Conservation (phyloP, 2,329 filamentous ascomycete genomes). For the Thelonectria olida region DNA sequence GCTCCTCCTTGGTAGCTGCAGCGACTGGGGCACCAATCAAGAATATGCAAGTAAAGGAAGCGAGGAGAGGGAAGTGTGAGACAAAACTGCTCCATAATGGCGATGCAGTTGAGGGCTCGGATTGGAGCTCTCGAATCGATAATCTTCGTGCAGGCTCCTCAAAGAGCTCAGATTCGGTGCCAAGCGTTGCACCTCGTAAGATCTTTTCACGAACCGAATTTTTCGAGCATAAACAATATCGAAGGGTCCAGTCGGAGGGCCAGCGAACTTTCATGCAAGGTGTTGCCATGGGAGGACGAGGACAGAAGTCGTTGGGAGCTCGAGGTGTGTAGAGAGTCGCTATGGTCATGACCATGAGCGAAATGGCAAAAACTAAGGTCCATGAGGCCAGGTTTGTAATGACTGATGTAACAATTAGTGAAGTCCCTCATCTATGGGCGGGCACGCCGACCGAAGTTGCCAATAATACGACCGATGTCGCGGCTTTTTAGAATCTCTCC, state of each 20-base stretch:
- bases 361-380: slow-evolving; percentile 42
- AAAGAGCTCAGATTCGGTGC: slow-evolving; percentile 1
- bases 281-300: not conserved
- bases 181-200: not conserved
- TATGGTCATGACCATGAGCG: slow-evolving; percentile 31
- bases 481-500: slow-evolving; percentile 42
- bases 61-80: slow-evolving; percentile 41
- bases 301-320: slow-evolving; percentile 17
- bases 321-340: slow-evolving; percentile 13
- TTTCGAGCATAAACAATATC: slow-evolving; percentile 3
- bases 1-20: slow-evolving; percentile 42
- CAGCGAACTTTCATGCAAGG: slow-evolving; percentile 28
- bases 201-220: slow-evolving; percentile 17
- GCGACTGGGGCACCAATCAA: slow-evolving; percentile 54
- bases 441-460: slow-evolving; percentile 52
- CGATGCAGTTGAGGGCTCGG: slow-evolving; percentile 4
- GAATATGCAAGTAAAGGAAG: slow-evolving; percentile 44
- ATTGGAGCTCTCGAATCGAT: slow-evolving; percentile 13
- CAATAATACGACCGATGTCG: slow-evolving; percentile 54
- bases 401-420: slow-evolving; percentile 39
- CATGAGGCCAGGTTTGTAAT: slow-evolving; percentile 49
- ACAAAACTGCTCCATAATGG: slow-evolving; percentile 21
- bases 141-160: slow-evolving; percentile 11
- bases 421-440: not conserved
- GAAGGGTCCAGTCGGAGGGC: slow-evolving; percentile 33